Evolutionary conservation across 2,329 filamentous ascomycete species (phyloP).

Genomic region (Colletotrichum graminicola): DNA sequence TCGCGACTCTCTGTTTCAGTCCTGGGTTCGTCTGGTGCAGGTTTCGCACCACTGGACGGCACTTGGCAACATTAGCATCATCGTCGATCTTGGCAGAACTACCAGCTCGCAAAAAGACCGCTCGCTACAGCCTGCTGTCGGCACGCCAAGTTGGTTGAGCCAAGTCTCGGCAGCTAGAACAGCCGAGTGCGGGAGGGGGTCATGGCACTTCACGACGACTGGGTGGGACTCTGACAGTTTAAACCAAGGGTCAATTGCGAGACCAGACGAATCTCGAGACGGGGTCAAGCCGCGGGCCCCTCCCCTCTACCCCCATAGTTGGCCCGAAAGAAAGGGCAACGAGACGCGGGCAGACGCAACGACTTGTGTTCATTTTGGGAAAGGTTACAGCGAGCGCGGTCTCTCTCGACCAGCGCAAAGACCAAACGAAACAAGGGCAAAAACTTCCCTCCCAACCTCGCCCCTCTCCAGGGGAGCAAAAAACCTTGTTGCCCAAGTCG

Average conservation of each 20-base stretch:
- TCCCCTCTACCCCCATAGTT: neutral
- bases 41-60: constrained; percentile 31
- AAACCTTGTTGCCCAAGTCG: constrained; percentile 16
- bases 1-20: constrained; percentile 29
- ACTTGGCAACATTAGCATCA: constrained; percentile 29
- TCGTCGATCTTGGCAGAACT: constrained; percentile 21
- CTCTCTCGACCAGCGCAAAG: neutral
- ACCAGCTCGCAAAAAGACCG: neutral
- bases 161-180: constrained; percentile 25
- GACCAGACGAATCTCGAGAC: constrained; percentile 7
- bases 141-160: neutral
- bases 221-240: constrained; percentile 7
- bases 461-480: neutral
- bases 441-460: constrained; percentile 17
- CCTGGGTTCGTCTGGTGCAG: constrained; percentile 36
- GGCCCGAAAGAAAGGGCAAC: constrained; percentile 1
- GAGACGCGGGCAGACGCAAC: constrained; percentile 3
- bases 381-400: neutral
- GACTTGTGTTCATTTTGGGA: constrained; percentile 10
- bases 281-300: constrained; percentile 6
- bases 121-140: neutral
- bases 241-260: constrained; percentile 3
- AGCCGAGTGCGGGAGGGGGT: constrained; percentile 15
- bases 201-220: neutral
- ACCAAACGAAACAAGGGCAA: constrained; percentile 41